Percentiles rank a stretch among this genome's conserved stretches.
Conservation (phyloP, 257 asterid genomes). For the Vinca minor region DNA sequence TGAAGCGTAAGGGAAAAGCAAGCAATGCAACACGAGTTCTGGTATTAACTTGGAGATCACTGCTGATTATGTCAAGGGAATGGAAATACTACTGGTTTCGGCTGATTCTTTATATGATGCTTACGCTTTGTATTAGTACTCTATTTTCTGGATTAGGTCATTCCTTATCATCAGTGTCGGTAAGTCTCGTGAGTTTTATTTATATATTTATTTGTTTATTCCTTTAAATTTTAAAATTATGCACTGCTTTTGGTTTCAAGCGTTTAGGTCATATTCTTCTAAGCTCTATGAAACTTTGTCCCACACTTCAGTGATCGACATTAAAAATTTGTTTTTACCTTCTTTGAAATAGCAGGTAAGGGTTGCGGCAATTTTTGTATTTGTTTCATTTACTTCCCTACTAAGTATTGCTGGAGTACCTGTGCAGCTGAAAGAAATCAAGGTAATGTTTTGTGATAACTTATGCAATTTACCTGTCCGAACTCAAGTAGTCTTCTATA, state of each 20-base stretch:
- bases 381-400: slow-evolving; percentile 74
- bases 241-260: neutral
- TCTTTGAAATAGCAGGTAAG: slow-evolving; percentile 53
- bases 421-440: slow-evolving; percentile 75
- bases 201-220: too few relatives aligned
- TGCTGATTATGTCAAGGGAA: slow-evolving; percentile 97
- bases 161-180: slow-evolving; percentile 91
- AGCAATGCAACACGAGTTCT: slow-evolving; percentile 51
- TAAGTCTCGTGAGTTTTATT: slow-evolving; percentile 34
- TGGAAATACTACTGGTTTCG: slow-evolving; percentile 99
- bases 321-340: slow-evolving; percentile 1
- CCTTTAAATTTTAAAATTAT: too few relatives aligned
- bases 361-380: slow-evolving; percentile 78
- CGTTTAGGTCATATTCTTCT: neutral
- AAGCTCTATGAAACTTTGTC: neutral
- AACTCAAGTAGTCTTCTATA: too few relatives aligned
- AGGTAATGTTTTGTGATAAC: slow-evolving; percentile 57
- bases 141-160: slow-evolving; percentile 89
- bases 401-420: slow-evolving; percentile 88
- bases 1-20: slow-evolving; percentile 84
- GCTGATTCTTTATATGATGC: slow-evolving; percentile 65
- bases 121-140: slow-evolving; percentile 71
- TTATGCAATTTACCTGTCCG: too few relatives aligned
- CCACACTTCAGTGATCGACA: neutral
- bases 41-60: slow-evolving; percentile 89